Conservation (phyloP, 2,329 filamentous ascomycete species). For the Aspergillus sp. region DNA sequence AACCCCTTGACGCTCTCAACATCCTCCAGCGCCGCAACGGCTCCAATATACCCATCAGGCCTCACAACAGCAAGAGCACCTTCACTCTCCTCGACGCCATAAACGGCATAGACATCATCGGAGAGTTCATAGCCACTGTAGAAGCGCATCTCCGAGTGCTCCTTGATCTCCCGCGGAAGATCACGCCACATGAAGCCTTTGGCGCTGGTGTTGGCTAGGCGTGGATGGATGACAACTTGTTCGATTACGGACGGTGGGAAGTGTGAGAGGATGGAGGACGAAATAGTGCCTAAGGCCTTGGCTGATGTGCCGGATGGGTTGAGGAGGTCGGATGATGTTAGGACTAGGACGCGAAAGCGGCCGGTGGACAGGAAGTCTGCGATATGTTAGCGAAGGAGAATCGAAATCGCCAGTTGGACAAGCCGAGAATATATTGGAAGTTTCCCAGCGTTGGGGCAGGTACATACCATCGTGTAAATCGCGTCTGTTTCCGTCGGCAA, state of each 20-base stretch:
- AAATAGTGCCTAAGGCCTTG: slow-evolving; percentile 23
- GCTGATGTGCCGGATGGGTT: slow-evolving; percentile 28
- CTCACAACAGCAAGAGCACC: slow-evolving; percentile 38
- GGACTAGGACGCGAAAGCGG: slow-evolving; percentile 37
- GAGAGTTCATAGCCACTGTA: slow-evolving; percentile 31
- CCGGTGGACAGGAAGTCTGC: slow-evolving; percentile 39
- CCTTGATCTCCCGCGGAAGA: slow-evolving; percentile 31
- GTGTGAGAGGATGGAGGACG: slow-evolving; percentile 19
- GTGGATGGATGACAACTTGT: slow-evolving; percentile 37
- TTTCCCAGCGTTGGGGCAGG: not conserved
- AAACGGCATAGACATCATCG: slow-evolving; percentile 38
- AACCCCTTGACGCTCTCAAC: slow-evolving; percentile 27
- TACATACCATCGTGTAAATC: slow-evolving; percentile 38
- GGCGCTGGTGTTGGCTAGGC: slow-evolving; percentile 11
- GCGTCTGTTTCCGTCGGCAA: slow-evolving; percentile 37
- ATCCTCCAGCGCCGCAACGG: slow-evolving; percentile 28
- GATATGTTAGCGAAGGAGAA: not conserved
- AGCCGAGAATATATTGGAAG: not conserved
- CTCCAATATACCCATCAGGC: slow-evolving; percentile 41
- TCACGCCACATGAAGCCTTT: slow-evolving; percentile 33
- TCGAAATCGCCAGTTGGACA: too few relatives aligned
- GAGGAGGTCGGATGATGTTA: slow-evolving; percentile 37
- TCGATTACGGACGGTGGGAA: slow-evolving; percentile 32
- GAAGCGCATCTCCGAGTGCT: slow-evolving; percentile 37
- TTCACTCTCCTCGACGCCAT: slow-evolving; percentile 31